Evolutionary conservation across 2,329 filamentous ascomycete species (phyloP), one percentile per base, ranked within the genome.

Genomic region (Fusarium siculi): DNA sequence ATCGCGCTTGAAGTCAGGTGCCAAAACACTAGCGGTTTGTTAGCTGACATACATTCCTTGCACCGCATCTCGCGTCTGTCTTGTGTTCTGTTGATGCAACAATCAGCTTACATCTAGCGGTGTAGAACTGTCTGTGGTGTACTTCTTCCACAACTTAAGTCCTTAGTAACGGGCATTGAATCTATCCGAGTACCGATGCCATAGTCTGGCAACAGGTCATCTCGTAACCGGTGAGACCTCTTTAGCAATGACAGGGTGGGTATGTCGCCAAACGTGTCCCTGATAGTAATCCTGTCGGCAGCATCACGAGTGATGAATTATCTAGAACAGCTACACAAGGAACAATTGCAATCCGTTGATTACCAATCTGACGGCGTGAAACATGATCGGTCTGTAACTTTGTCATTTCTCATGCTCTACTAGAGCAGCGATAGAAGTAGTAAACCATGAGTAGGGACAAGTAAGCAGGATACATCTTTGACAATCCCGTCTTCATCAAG

Each of bases 331-430:
- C 6, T 9, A 21, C 18, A 52, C 49, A 25, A 19, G 3, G 2
- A 11, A 1, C 2, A 8, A 15, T 10, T 52, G 12, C 9, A 23
- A n/a, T 11, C 0, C 5, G 12, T 6, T 10, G 49, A 15, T 52
- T 36, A 52, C 4, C 21, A 52, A 52, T 25, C 18, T 7, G 9
- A 19, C 9, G n/a, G 10, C 4, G n/a, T 10, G n/a, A 15, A 52
- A 6, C 11, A 25, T 14, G 0, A 9, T 14, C n/a, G 3, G n/a
- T 7, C n/a, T 52, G 12, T 3, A 19, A 8, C n/a, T 36, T 14
- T 3, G 7, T 5, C 4, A 3, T 25, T 5, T 10, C 15, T 1
- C 10, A 18, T 6, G 7, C 3, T 32, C 2, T 18, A 3, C 28
- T 7, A 3, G 5, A 9, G 14, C 3, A 16, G 10, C 0, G 4